Conservation (phyloP, 805 yeast species). For the Metschnikowia anglica region DNA sequence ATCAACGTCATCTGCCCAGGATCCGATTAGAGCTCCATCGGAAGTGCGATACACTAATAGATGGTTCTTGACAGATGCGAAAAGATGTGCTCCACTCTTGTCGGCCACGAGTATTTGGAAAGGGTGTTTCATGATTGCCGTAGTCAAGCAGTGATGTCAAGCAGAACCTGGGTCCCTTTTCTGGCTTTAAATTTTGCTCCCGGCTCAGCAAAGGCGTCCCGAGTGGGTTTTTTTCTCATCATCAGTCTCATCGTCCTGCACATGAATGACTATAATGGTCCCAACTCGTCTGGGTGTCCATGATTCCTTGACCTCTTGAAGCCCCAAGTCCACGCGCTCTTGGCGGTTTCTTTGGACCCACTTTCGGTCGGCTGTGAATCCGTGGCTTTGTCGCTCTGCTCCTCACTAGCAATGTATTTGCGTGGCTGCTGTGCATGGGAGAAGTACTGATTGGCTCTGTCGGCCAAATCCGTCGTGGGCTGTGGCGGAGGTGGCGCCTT, state of each 20-base stretch:
- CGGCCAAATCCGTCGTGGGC: constrained; percentile 8
- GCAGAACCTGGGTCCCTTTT: not conserved
- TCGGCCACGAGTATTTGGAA: constrained; percentile 56
- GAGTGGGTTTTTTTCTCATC: constrained; percentile 7
- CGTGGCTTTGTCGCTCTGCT: not conserved
- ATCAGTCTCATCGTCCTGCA: constrained; percentile 16
- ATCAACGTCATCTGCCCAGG: constrained; percentile 64
- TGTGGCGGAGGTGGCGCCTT: constrained; percentile 14
- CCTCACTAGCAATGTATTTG: constrained; percentile 14
- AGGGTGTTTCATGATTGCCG: constrained; percentile 60
- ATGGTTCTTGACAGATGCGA: constrained; percentile 57
- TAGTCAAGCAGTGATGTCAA: not conserved
- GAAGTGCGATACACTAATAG: constrained; percentile 50
- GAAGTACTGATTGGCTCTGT: constrained; percentile 15
- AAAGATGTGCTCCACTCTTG: constrained; percentile 47
- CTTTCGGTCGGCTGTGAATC: not conserved
- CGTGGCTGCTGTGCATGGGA: constrained; percentile 21
- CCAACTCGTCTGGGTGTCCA: no score
- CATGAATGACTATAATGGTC: no score
- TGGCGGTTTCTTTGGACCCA: constrained; percentile 5
- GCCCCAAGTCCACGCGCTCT: constrained; percentile 20
- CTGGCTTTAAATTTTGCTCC: no score
- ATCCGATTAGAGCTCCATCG: constrained; percentile 47
- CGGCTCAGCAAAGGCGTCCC: not conserved
- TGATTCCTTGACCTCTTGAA: constrained; percentile 16